Percentiles rank a stretch among this genome's conserved stretches.
Evolutionary conservation across 2,329 filamentous ascomycete genomes (phyloP).

Genomic region (Diaporthe longicolla): DNA sequence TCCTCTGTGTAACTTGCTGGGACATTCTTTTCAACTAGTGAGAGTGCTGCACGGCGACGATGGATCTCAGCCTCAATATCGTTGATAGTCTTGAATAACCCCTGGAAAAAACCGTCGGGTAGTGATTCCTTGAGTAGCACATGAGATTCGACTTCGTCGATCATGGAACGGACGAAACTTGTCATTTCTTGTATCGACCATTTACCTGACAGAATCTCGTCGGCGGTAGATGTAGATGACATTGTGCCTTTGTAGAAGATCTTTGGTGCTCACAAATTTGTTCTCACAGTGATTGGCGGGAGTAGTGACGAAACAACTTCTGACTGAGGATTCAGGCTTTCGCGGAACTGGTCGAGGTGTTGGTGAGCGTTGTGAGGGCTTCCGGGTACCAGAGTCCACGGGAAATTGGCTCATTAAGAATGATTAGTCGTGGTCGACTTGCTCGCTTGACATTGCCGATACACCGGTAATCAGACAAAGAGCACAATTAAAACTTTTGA

Average conservation of each 20-base stretch:
- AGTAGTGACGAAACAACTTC: background rate
- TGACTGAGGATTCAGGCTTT: background rate
- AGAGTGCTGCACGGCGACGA: background rate
- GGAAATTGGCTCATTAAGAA: background rate
- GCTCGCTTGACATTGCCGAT: background rate
- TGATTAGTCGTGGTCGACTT: too few species aligned
- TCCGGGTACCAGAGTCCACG: too few species aligned
- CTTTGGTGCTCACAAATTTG: background rate
- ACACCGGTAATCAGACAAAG: background rate
- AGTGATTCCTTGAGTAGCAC: background rate
- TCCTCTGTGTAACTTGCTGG: rapidly evolving
- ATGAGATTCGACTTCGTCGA: background rate
- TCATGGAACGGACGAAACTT: background rate
- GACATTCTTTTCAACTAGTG: background rate
- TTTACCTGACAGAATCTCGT: background rate
- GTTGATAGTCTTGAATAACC: background rate
- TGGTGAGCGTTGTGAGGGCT: too few species aligned
- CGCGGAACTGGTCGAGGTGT: too few species aligned
- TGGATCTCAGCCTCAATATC: background rate
- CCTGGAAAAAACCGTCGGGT: background rate
- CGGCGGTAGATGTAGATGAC: background rate
- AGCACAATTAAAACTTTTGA: background rate
- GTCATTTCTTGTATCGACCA: background rate
- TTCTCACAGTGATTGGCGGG: too few species aligned
- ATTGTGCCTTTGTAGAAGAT: background rate